Base-by-base conservation (phyloP, 208 protist species). In the Borovskyia barvae region DNA sequence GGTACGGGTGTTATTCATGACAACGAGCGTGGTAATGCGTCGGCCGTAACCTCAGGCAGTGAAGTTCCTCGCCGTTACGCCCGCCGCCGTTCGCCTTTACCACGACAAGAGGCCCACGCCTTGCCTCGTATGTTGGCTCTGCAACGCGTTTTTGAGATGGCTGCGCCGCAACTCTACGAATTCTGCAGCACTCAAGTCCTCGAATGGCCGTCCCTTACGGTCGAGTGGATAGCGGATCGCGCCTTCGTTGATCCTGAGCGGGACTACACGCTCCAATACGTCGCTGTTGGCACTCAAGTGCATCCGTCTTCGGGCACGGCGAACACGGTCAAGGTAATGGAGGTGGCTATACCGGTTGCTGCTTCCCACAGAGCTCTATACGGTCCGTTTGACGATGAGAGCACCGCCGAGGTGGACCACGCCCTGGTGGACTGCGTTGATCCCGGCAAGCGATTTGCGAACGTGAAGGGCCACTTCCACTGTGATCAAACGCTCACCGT, bases 211-310 rank as follows among this genome's bases (percentile, higher is more conserved):
- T 64, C 68, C 43, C 62, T 85, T 24, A 63, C 74, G 29, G 60
- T 88, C 20, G 81, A 84, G 62, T 88, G 81, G 81, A 72, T 88
- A 29, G 61, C 81, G 5, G 64, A 81, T 29, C 72, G 72, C 25
- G 19, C 50, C 28, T 76, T 79, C 25, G 53, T 32, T 14, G 73
- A 80, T 41, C 58, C 70, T 7, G 75, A 72, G 63, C 58, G 66
- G 14, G 77, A 85, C 66, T 88, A 82, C 75, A 77, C 73, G 25
- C 51, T 85, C 56, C 69, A 85, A 55, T 85, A 75, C 64, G 32
- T 88, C 43, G 66, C 71, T 12, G 51, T 82, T 19, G 81, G 81
- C 43, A 76, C 77, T 1, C 77, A 85, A 61, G 59, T 68, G 26
- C 63, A 69, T 39, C 63, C 63, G 17, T 19, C 17, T 2, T 64